Percentiles rank a stretch among this genome's conserved stretches.
Evolutionary conservation across 2,329 filamentous ascomycete genomes (phyloP).

Genomic region (Pseudogymnoascus sp.): DNA sequence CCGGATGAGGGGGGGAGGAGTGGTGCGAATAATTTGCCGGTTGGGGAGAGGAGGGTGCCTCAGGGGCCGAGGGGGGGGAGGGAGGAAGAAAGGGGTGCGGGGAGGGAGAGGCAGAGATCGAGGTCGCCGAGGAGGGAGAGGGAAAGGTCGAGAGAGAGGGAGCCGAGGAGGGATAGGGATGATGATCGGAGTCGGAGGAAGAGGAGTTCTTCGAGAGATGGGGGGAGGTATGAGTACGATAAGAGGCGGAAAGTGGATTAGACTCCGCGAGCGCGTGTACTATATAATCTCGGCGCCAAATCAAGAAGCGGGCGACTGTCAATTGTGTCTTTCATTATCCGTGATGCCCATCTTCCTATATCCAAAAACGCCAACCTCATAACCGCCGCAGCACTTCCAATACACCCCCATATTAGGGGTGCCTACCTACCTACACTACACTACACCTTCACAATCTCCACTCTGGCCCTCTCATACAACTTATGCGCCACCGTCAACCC

Average conservation of each 20-base stretch:
- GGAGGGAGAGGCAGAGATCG: slow-evolving; percentile 44
- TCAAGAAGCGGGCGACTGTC: not conserved
- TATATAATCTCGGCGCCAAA: slow-evolving; percentile 12
- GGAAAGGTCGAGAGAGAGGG: not conserved
- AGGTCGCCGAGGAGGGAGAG: slow-evolving; percentile 40
- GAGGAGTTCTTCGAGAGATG: slow-evolving; percentile 49
- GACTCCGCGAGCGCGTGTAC: slow-evolving; percentile 17
- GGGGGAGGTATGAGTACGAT: slow-evolving; percentile 48
- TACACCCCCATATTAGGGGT: too few relatives aligned
- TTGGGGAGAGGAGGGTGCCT: slow-evolving; percentile 50
- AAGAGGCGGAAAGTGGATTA: slow-evolving; percentile 53
- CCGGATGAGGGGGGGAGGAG: slow-evolving; percentile 56
- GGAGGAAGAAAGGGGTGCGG: slow-evolving; percentile 26
- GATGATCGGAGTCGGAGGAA: slow-evolving; percentile 47
- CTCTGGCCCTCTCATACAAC: slow-evolving; percentile 74
- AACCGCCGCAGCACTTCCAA: not conserved
- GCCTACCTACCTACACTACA: slow-evolving; percentile 28
- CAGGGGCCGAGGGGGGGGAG: slow-evolving; percentile 25
- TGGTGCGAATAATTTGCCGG: slow-evolving; percentile 64
- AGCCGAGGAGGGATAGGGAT: slow-evolving; percentile 24
- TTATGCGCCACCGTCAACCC: slow-evolving; percentile 61
- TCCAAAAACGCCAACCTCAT: slow-evolving; percentile 10
- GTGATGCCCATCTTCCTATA: slow-evolving; percentile 13
- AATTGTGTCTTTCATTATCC: slow-evolving; percentile 13
- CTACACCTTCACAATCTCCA: slow-evolving; percentile 69